A percentile compares a stretch with the other conserved stretches of the same genome.
These are phyloP conservation scores for Magnolia kwangsiensis DNA, from an alignment of 164 flowering plant genomes.

Conservation along the genomic window DNA sequence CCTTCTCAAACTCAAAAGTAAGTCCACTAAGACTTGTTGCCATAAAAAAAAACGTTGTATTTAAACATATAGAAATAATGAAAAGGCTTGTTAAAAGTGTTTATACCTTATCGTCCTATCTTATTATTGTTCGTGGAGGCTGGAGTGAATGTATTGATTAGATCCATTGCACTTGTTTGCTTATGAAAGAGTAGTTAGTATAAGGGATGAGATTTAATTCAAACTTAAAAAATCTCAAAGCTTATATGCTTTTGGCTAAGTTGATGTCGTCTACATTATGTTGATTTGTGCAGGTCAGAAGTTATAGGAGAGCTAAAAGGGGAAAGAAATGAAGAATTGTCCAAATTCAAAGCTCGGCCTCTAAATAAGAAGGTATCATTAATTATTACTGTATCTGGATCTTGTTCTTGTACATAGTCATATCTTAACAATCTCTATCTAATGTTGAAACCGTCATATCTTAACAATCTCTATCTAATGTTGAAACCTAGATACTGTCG, in stretches of 20 bases:
- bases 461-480: not conserved
- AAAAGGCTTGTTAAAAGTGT: too few species aligned
- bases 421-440: not conserved
- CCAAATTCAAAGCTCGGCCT: slow-evolving; percentile 69
- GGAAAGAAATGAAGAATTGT: slow-evolving; percentile 29
- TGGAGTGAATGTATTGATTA: too few species aligned
- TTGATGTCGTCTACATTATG: too few species aligned
- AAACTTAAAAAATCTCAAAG: too few species aligned
- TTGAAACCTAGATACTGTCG: slow-evolving; percentile 56
- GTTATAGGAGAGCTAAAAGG: slow-evolving; percentile 28
- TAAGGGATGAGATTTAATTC: too few species aligned
- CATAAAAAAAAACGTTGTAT: too few species aligned
- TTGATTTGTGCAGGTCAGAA: not conserved
- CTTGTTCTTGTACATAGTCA: not conserved
- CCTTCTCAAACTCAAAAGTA: slow-evolving; percentile 3
- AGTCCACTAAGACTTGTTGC: not conserved
- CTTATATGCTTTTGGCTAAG: too few species aligned
- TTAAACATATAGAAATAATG: too few species aligned
- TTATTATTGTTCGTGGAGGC: too few species aligned
- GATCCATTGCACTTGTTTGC: too few species aligned
- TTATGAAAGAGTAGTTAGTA: too few species aligned
- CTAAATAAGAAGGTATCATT: slow-evolving; percentile 68
- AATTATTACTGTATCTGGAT: not conserved
- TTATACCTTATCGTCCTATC: too few species aligned
- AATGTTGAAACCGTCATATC: slow-evolving; percentile 12